Evolutionary conservation across 352 stramenopile species (phyloP).

Genomic region (Pythium apleroticum): DNA sequence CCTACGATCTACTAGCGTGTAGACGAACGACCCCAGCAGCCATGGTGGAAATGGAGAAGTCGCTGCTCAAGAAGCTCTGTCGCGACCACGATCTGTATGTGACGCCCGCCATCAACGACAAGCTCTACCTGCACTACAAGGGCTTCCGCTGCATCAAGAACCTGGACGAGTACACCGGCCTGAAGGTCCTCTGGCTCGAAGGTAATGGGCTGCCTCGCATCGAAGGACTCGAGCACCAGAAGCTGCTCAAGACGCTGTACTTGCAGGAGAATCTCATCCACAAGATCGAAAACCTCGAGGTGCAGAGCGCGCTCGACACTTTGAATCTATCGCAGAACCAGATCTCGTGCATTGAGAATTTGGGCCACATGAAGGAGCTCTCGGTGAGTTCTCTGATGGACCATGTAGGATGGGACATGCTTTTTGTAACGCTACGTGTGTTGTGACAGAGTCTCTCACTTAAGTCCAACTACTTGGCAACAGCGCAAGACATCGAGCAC

Average conservation of each 20-base stretch:
- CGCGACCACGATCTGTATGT: conserved; percentile 91
- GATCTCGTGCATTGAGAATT: conserved; percentile 74
- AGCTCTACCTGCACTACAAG: conserved; percentile 97
- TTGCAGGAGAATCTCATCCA: conserved; percentile 96
- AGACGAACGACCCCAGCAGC: conserved; percentile 1
- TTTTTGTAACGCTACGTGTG: conserved; percentile 17
- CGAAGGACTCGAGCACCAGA: conserved; percentile 88
- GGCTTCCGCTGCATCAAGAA: conserved; percentile 93
- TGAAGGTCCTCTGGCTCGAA: conserved; percentile 94
- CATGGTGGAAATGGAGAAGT: conserved; percentile 90
- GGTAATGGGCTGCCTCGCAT: conserved; percentile 91
- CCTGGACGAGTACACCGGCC: conserved; percentile 93
- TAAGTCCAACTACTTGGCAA: conserved; percentile 75
- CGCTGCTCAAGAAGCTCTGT: conserved; percentile 86
- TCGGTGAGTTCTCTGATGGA: conserved; percentile 37
- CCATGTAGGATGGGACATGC: background rate
- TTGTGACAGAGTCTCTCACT: conserved; percentile 49
- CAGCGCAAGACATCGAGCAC: conserved; percentile 57
- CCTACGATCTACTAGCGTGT: background rate
- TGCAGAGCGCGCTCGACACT: conserved; percentile 57
- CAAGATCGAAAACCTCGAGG: conserved; percentile 85
- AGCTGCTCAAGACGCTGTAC: conserved; percentile 89
- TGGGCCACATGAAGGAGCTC: conserved; percentile 66
- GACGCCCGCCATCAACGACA: conserved; percentile 93
- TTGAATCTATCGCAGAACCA: conserved; percentile 86